Conservation (phyloP, 2,329 filamentous ascomycete species). For the Alternaria sp. region DNA sequence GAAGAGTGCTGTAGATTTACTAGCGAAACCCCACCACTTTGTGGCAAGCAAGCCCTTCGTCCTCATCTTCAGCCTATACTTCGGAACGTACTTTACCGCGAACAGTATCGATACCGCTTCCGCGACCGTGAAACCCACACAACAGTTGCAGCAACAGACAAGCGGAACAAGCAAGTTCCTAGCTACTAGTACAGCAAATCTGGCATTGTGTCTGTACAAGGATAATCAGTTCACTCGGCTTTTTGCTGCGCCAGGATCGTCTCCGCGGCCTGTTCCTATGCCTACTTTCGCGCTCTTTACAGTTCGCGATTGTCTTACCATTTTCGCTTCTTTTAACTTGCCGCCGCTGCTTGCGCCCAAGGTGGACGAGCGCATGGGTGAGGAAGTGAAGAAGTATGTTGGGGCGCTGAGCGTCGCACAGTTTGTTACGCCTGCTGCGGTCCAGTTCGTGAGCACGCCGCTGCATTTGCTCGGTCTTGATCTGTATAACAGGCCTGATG, state of each 20-base stretch:
- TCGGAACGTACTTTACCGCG: conserved; percentile 86
- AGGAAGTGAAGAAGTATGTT: conserved; percentile 63
- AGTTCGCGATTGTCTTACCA: conserved; percentile 82
- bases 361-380: conserved; percentile 57
- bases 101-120: conserved; percentile 84
- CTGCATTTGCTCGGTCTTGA: conserved; percentile 86
- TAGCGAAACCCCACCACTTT: conserved; percentile 68
- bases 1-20: conserved; percentile 64
- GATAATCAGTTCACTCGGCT: conserved; percentile 84
- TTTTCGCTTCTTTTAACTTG: conserved; percentile 91
- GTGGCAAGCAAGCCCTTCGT: conserved; percentile 72
- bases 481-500: conserved; percentile 75
- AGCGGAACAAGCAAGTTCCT: conserved; percentile 81
- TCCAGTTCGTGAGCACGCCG: conserved; percentile 83
- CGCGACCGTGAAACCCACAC: conserved; percentile 66
- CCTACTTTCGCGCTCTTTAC: conserved; percentile 82
- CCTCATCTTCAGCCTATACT: conserved; percentile 76
- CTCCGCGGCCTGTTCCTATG: conserved; percentile 65
- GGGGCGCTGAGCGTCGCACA: conserved; percentile 67
- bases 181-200: conserved; percentile 81
- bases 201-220: conserved; percentile 87
- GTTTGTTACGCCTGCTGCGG: conserved; percentile 78
- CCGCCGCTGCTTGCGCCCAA: conserved; percentile 78
- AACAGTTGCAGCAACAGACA: conserved; percentile 74
- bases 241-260: conserved; percentile 68